Evolutionary conservation across 768 basidiomycete species (phyloP).

Genomic region (Phanerodontia chrysosporium): DNA sequence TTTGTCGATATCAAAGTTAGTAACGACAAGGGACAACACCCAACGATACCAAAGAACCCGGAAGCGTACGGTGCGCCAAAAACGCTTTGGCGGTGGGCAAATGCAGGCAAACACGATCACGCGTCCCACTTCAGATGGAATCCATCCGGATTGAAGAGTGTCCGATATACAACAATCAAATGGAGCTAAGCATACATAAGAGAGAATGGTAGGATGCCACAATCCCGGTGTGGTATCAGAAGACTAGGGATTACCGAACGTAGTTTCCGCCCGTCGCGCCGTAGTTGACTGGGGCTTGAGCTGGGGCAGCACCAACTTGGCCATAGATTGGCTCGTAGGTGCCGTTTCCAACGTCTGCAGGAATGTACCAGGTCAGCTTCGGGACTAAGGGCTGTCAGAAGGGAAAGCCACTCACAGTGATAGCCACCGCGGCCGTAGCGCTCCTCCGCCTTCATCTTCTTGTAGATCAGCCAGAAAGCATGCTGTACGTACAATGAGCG

Average conservation of each 20-base stretch:
- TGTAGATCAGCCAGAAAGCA: slow-evolving; percentile 89
- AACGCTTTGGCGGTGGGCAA: too few species aligned
- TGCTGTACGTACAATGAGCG: slow-evolving; percentile 37
- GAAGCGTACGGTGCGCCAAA: background rate
- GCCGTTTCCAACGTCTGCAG: slow-evolving; percentile 29
- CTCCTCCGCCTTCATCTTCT: slow-evolving; percentile 85
- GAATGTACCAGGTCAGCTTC: background rate
- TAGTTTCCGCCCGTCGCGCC: slow-evolving; percentile 26
- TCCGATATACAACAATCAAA: background rate
- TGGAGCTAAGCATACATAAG: background rate
- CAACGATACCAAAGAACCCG: too few species aligned
- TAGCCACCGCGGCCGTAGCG: slow-evolving; percentile 74
- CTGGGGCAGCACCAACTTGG: slow-evolving; percentile 15
- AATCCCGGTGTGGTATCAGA: background rate
- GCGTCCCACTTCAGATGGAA: too few species aligned
- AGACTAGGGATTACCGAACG: slow-evolving; percentile 12
- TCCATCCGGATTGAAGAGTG: background rate
- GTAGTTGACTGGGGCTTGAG: slow-evolving; percentile 21
- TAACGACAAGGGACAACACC: too few species aligned
- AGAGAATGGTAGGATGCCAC: too few species aligned
- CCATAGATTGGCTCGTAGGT: slow-evolving; percentile 24
- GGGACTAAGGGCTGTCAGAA: background rate
- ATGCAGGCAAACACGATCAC: too few species aligned
- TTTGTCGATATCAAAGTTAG: background rate
- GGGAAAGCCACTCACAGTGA: slow-evolving; percentile 53